Conservation (phyloP, 345 rosid species). For the Citrus trifoliata region DNA sequence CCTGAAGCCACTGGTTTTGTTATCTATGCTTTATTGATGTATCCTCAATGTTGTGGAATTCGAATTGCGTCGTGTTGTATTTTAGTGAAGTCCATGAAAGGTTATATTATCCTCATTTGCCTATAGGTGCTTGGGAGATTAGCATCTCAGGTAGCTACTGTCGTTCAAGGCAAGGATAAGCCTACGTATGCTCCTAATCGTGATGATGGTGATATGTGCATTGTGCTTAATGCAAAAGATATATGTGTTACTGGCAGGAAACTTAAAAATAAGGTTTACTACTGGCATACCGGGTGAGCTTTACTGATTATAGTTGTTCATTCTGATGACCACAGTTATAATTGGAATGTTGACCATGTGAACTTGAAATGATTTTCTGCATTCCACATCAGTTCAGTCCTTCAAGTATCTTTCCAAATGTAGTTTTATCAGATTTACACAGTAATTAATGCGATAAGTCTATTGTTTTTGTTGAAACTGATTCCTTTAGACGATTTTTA, state of each 20-base stretch:
- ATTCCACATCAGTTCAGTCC: background rate
- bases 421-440: background rate
- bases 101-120: background rate
- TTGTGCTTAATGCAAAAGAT: conserved; percentile 97
- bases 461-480: background rate
- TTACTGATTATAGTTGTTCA: background rate
- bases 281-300: conserved; percentile 94
- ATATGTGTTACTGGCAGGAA: conserved; percentile 83
- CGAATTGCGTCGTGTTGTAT: background rate
- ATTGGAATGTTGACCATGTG: background rate
- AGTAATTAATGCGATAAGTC: background rate
- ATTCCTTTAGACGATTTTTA: background rate
- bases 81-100: background rate
- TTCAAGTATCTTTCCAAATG: background rate
- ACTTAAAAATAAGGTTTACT: conserved; percentile 84
- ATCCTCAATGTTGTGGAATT: background rate
- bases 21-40: background rate
- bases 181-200: conserved; percentile 87
- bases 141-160: conserved; percentile 90
- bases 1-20: background rate
- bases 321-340: background rate
- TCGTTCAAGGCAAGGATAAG: conserved; percentile 95
- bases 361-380: background rate
- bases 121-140: conserved; percentile 90
- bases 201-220: conserved; percentile 94